Percentiles rank a stretch among this genome's conserved stretches.
Conservation (phyloP, 2,329 filamentous ascomycete genomes). For the Teratosphaeria gauchensis region DNA sequence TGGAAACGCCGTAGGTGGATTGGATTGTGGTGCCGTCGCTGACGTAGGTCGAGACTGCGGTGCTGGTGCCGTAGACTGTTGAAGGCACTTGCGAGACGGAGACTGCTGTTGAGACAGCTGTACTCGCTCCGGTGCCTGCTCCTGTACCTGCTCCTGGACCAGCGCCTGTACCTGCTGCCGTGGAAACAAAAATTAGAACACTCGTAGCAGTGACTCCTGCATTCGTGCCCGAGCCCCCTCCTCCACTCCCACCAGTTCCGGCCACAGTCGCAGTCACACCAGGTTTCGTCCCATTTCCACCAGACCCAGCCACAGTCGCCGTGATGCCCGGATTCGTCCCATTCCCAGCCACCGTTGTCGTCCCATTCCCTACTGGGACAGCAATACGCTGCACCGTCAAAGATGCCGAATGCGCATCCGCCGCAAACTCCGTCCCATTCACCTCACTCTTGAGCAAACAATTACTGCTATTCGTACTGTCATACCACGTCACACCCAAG, state of each 20-base stretch:
- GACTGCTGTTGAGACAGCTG: constrained; percentile 2
- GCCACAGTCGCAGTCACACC: background rate
- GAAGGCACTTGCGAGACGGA: constrained; percentile 7
- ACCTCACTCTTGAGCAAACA: background rate
- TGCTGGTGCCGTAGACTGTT: constrained; percentile 17
- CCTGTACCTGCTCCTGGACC: constrained; percentile 3
- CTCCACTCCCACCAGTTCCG: background rate
- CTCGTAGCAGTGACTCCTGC: background rate
- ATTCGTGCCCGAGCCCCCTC: background rate
- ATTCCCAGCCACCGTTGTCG: background rate
- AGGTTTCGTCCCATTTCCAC: background rate
- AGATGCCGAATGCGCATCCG: background rate
- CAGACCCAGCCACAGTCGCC: constrained; percentile 6
- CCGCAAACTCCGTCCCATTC: background rate
- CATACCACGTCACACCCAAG: background rate
- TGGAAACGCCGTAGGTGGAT: constrained; percentile 19
- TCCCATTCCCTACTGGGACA: background rate
- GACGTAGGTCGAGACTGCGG: constrained; percentile 15
- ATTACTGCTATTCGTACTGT: background rate
- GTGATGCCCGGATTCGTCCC: background rate
- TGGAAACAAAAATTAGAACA: background rate
- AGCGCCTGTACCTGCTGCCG: constrained; percentile 4
- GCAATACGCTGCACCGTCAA: background rate
- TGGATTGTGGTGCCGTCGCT: constrained; percentile 17
- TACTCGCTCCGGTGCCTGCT: constrained; percentile 1